phyloP scores from a whole-genome alignment of 176 grass and related monocot genomes.

The Lolium perenne region DNA sequence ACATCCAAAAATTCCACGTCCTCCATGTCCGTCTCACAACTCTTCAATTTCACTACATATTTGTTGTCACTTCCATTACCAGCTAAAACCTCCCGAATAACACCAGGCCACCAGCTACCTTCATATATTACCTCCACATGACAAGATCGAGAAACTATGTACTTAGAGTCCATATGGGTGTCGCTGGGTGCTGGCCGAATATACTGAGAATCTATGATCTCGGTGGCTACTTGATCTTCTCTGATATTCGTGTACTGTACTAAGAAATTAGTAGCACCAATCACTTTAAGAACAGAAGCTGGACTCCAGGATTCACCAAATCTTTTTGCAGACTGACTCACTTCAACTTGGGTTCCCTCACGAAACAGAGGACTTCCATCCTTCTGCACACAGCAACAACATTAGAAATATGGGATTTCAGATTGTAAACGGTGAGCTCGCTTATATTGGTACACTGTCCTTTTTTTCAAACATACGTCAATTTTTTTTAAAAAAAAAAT shows the following conservation, averaged over 20 bases:
- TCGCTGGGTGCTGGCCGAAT: constrained; percentile 29
- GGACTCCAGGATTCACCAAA: no score
- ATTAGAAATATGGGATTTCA: neutral
- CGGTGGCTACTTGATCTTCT: constrained; percentile 35
- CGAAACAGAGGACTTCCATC: constrained; percentile 3
- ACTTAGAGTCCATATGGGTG: constrained; percentile 17
- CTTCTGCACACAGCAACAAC: constrained; percentile 27
- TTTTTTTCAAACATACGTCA: neutral
- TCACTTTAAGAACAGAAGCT: no score
- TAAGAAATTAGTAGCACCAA: no score
- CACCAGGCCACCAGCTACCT: constrained; percentile 53
- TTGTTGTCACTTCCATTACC: neutral
- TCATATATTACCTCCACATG: constrained; percentile 31
- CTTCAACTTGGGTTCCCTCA: constrained; percentile 50
- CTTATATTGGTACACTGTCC: neutral
- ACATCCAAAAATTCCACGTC: no score
- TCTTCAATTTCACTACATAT: constrained; percentile 41
- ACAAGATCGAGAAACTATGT: constrained; percentile 35
- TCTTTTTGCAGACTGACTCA: constrained; percentile 24
- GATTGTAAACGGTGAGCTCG: neutral
- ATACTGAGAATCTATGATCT: constrained; percentile 52
- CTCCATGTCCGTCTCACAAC: neutral
- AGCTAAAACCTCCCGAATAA: constrained; percentile 33
- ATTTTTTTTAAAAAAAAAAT: no score
- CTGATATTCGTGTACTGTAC: neutral